Base-by-base conservation (phyloP, 192 early-diverging fungal genomes). In the Mortierella hygrophila region DNA sequence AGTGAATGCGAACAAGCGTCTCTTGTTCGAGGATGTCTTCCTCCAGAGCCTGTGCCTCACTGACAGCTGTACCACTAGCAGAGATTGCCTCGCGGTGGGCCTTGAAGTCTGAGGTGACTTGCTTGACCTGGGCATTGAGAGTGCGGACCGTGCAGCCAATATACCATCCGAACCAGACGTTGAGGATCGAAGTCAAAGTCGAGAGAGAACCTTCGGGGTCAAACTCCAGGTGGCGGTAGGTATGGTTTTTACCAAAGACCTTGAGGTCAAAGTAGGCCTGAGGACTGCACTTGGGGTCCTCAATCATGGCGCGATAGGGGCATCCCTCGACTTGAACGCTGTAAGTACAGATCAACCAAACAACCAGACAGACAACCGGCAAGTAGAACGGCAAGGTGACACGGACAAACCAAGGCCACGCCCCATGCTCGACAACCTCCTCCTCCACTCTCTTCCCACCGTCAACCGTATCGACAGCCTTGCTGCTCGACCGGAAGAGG, bases 201-300 rank as follows among this genome's bases (percentile, higher is more conserved):
- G 91, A 92, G 5, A 93, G 86, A 0, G 88, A 74, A 3, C 93
- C 93, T 75, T 93, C 93, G 32, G 88, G 88, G 72, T 93, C 93
- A 76, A 90, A 92, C 15, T 68, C 68, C 6, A 76, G 40, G 8
- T 77, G 49, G 4, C 83, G 73, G 88, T 92, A 91, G 0, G 86
- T 82, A 70, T 93, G 92, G 3, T 37, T 65, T 18, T 41, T 83
- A 15, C 89, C 89, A 77, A 88, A 84, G 72, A 93, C 60, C 55
- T 82, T 65, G 20, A 73, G 79, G 72, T 93, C 92, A 71, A 93
- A 78, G 69, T 85, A 83, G 1, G 91, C 83, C 57, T 92, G 83
- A 37, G 91, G 81, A 29, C 89, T 90, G 82, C 91, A 92, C 18
- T 88, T 77, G 21, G 89, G 91, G 6, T 78, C 88, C 7, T 55